Evolutionary conservation across 2,329 filamentous ascomycete species (phyloP).

Genomic region (Pezicula radicicola): DNA sequence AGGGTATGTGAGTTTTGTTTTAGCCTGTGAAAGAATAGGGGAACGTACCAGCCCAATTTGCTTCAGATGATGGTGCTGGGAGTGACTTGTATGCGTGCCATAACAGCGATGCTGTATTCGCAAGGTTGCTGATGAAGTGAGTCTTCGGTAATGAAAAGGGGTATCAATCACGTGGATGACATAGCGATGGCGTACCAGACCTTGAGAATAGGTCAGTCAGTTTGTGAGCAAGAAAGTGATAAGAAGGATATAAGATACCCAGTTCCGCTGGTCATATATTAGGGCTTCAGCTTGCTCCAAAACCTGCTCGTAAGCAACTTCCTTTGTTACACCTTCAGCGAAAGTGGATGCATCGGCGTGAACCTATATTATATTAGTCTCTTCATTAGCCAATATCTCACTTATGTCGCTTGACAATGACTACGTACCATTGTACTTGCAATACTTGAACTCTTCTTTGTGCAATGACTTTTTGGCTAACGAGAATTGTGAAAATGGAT

Average conservation of each 20-base stretch:
- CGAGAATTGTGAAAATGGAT: too few species aligned
- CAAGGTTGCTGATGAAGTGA: slow-evolving; percentile 58
- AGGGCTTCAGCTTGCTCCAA: slow-evolving; percentile 67
- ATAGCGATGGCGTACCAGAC: slow-evolving; percentile 32
- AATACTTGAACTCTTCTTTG: too few species aligned
- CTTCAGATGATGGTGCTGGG: slow-evolving; percentile 57
- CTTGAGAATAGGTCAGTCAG: slow-evolving; percentile 22
- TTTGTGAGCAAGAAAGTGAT: background rate
- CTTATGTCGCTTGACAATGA: too few species aligned
- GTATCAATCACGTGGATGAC: slow-evolving; percentile 4
- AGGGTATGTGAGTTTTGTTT: background rate
- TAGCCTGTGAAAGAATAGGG: background rate
- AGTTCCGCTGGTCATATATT: slow-evolving; percentile 72
- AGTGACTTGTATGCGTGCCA: slow-evolving; percentile 80
- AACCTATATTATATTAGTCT: slow-evolving; percentile 14
- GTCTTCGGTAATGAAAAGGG: background rate
- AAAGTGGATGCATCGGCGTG: slow-evolving; percentile 81
- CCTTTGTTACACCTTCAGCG: slow-evolving; percentile 61
- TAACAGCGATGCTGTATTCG: slow-evolving; percentile 71
- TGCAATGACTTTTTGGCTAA: too few species aligned
- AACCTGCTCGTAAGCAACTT: slow-evolving; percentile 72
- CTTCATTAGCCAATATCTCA: too few species aligned
- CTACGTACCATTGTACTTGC: too few species aligned
- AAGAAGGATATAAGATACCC: slow-evolving; percentile 50
- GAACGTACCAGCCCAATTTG: slow-evolving; percentile 70